Evolutionary conservation across 2,329 filamentous ascomycete genomes (phyloP).

Genomic region (Fusarium sp.): DNA sequence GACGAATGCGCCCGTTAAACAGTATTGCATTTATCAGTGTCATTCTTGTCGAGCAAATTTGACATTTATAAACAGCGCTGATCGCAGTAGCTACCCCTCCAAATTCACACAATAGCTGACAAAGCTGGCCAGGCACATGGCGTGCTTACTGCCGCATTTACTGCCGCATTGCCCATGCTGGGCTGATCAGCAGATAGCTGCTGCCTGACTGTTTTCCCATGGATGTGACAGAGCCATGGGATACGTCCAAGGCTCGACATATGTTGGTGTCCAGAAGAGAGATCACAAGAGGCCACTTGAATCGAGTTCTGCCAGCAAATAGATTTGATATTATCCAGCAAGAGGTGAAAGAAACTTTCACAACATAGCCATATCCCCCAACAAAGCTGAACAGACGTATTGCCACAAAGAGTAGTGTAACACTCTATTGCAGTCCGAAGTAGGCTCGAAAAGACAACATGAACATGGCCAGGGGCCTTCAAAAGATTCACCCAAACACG

Average conservation of each 20-base stretch:
- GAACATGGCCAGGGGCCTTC: conserved; percentile 43
- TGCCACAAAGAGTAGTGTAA: conserved; percentile 24
- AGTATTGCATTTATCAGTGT: neutral
- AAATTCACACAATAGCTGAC: conserved; percentile 1
- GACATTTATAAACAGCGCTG: neutral
- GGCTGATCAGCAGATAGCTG: conserved; percentile 18
- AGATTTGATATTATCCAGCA: conserved; percentile 13
- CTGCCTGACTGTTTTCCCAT: conserved; percentile 13
- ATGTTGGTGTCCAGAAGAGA: neutral
- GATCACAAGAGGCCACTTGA: conserved; percentile 1
- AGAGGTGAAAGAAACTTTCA: neutral
- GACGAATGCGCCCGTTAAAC: neutral
- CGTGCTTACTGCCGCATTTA: conserved; percentile 7
- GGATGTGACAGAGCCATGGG: conserved; percentile 2
- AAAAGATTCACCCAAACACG: conserved; percentile 43
- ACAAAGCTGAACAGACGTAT: conserved; percentile 13
- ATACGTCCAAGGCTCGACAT: neutral
- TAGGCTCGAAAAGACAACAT: conserved; percentile 38
- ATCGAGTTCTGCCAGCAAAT: conserved; percentile 4
- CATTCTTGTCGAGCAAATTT: neutral
- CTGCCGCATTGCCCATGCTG: neutral
- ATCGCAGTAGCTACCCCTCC: neutral
- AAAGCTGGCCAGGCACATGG: conserved; percentile 14
- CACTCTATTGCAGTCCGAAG: conserved; percentile 39
- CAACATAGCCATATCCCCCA: conserved; percentile 4